These are phyloP conservation scores for Diospyros lotus DNA, from an alignment of 148 eudicot species.

Conservation along the genomic window DNA sequence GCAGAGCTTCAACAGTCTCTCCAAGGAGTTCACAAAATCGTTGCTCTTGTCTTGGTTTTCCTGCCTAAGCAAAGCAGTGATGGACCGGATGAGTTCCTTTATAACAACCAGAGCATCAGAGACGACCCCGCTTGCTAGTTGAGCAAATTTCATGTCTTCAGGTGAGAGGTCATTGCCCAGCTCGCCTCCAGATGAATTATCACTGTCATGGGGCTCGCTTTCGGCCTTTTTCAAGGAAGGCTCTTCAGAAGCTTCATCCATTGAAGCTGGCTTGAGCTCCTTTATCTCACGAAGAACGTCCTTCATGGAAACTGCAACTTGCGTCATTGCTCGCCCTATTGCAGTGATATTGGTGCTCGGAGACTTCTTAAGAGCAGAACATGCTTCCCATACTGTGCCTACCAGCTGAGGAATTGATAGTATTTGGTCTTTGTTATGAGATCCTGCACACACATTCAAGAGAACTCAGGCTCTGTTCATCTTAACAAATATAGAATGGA, in stretches of 20 bases:
- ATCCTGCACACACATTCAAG: conserved; percentile 34
- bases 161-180: conserved; percentile 70
- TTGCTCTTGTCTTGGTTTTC: conserved; percentile 28
- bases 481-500: neutral
- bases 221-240: conserved; percentile 18
- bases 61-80: conserved; percentile 53
- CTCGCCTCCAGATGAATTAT: conserved; percentile 39
- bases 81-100: conserved; percentile 72
- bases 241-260: conserved; percentile 19
- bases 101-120: conserved; percentile 45
- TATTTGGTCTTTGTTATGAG: conserved; percentile 31
- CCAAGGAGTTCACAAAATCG: conserved; percentile 40
- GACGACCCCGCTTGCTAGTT: conserved; percentile 42
- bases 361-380: conserved; percentile 79
- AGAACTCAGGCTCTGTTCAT: neutral
- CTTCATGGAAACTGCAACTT: conserved; percentile 75
- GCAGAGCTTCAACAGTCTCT: conserved; percentile 60
- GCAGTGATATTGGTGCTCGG: conserved; percentile 76
- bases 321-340: conserved; percentile 78
- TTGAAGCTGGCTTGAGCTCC: conserved; percentile 63
- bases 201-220: conserved; percentile 22
- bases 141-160: conserved; percentile 74
- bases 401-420: conserved; percentile 53
- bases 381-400: conserved; percentile 79
- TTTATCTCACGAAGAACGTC: conserved; percentile 91